Conservation (phyloP, 768 basidiomycete species). For the Podaxis rugospora region DNA sequence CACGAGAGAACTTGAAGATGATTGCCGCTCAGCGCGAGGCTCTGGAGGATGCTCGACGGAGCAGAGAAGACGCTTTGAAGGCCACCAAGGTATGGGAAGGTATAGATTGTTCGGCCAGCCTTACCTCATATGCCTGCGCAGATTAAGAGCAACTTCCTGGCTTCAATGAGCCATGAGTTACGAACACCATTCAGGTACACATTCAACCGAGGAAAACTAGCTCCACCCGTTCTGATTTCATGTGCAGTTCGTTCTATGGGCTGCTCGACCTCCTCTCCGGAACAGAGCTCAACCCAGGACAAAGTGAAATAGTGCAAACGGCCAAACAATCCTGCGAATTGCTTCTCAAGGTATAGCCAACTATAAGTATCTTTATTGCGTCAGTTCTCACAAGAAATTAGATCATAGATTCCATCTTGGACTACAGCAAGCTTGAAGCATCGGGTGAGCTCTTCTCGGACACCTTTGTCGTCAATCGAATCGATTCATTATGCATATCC, state of each 20-base stretch:
- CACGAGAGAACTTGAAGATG: constrained; percentile 72
- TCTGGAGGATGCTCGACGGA: constrained; percentile 63
- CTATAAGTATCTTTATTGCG: neutral
- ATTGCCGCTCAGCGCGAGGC: constrained; percentile 69
- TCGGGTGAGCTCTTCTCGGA: constrained; percentile 38
- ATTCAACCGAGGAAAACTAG: neutral
- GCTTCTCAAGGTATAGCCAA: constrained; percentile 49
- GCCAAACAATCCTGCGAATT: constrained; percentile 77
- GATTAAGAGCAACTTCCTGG: constrained; percentile 78
- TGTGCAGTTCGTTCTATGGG: constrained; percentile 65
- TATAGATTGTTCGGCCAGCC: neutral
- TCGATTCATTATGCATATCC: neutral
- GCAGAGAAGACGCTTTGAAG: constrained; percentile 68
- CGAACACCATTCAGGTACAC: constrained; percentile 71
- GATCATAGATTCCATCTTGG: constrained; percentile 78
- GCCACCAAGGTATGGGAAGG: constrained; percentile 53
- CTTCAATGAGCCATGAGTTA: constrained; percentile 76
- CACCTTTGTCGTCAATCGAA: no score
- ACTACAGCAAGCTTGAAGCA: constrained; percentile 78
- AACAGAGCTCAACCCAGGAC: constrained; percentile 63
- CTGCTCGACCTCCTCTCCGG: constrained; percentile 69
- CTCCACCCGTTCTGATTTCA: neutral
- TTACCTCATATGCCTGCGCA: constrained; percentile 18
- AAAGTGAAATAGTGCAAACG: constrained; percentile 76
- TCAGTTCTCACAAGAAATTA: constrained; percentile 21